Percentiles rank a stretch among this genome's conserved stretches.
These are phyloP conservation scores for Jamesozyma piceae DNA, from an alignment of 805 yeast genomes.

Conservation along the genomic window DNA sequence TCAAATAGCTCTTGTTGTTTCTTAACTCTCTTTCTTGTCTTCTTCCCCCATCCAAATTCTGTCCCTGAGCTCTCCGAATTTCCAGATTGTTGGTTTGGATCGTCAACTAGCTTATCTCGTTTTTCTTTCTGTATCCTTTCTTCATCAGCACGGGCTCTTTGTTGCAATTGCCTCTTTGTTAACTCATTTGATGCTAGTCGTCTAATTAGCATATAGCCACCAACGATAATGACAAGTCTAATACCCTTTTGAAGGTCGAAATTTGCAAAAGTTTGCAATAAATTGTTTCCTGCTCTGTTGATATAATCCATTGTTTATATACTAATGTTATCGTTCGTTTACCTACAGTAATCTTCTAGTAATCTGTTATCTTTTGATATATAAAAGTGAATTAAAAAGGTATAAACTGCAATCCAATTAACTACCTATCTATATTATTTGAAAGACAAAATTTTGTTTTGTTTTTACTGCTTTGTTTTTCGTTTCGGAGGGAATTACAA, in stretches of 20 bases:
- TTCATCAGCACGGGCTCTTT: conserved; percentile 33
- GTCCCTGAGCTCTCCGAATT: conserved; percentile 15
- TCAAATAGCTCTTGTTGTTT: conserved; percentile 47
- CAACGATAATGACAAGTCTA: conserved; percentile 39
- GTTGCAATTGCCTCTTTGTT: conserved; percentile 48
- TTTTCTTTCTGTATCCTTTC: conserved; percentile 23
- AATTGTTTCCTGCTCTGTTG: not conserved
- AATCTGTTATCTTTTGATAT: too few relatives aligned
- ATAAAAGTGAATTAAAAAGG: too few relatives aligned
- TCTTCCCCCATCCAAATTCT: conserved; percentile 72
- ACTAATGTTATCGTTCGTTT: too few relatives aligned
- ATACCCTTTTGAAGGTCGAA: conserved; percentile 11
- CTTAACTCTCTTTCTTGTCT: conserved; percentile 52
- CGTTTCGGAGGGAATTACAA: too few relatives aligned
- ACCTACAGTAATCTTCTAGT: too few relatives aligned
- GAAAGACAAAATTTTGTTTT: too few relatives aligned
- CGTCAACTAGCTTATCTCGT: conserved; percentile 30
- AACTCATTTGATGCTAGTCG: conserved; percentile 48
- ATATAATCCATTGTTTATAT: conserved; percentile 1
- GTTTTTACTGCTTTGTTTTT: too few relatives aligned
- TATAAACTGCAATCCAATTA: too few relatives aligned
- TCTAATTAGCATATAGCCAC: conserved; percentile 55
- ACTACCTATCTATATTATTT: too few relatives aligned
- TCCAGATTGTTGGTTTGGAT: conserved; percentile 31
- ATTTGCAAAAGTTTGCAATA: conserved; percentile 3